Conservation (phyloP, 805 yeast species). For the Yamadazyma olivae region DNA sequence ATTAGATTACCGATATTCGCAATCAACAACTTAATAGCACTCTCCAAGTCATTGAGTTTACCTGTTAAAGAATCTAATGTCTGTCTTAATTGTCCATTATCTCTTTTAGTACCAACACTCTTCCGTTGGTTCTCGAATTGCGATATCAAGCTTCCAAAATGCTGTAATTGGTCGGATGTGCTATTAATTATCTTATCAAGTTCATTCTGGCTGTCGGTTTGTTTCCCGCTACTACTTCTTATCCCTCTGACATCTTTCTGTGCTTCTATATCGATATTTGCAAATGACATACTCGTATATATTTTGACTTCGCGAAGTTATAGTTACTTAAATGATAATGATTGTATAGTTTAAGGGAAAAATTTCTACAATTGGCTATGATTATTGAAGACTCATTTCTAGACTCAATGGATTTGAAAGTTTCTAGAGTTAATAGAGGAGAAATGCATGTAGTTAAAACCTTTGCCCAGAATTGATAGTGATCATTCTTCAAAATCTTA, state of each 20-base stretch:
- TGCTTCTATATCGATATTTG: constrained; percentile 50
- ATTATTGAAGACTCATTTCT: no score
- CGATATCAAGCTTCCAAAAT: constrained; percentile 48
- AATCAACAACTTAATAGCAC: constrained; percentile 30
- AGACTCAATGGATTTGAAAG: no score
- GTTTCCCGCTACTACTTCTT: constrained; percentile 8
- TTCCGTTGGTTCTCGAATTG: constrained; percentile 47
- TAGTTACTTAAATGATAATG: no score
- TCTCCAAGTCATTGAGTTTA: constrained; percentile 28
- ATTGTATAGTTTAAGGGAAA: no score
- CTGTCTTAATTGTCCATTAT: constrained; percentile 33
- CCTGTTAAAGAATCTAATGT: constrained; percentile 30
- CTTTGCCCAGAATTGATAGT: no score
- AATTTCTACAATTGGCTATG: no score
- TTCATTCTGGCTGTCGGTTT: constrained; percentile 16
- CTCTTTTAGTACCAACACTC: constrained; percentile 54
- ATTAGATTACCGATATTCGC: constrained; percentile 24
- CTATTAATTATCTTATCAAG: constrained; percentile 31
- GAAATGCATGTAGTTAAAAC: no score
- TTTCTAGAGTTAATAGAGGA: no score
- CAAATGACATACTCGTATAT: constrained; percentile 46
- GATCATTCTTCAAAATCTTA: no score
- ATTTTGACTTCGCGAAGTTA: neutral
- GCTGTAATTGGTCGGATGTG: constrained; percentile 40
- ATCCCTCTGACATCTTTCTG: constrained; percentile 27